These are phyloP conservation scores for Kazachstania psychrophila DNA, from an alignment of 805 yeast species.

Conservation along the genomic window DNA sequence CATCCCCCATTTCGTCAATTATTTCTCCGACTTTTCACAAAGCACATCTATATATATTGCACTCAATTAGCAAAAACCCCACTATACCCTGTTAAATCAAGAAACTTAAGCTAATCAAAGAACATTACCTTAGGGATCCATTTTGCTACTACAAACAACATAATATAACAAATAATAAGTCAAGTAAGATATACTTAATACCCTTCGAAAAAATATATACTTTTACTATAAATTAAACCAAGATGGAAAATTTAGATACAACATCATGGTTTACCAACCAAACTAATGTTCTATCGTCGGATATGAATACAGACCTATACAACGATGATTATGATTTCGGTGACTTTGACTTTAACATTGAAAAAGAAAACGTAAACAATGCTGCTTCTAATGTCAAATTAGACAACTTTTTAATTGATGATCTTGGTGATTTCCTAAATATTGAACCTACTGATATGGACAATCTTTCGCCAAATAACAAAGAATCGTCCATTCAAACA, in stretches of 20 bases:
- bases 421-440: neutral
- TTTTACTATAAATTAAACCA: neutral
- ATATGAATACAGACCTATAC: neutral
- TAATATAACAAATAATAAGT: no score
- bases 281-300: neutral
- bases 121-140: no score
- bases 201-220: neutral
- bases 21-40: no score
- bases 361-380: neutral
- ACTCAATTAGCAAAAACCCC: no score
- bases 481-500: no score
- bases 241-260: neutral
- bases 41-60: no score
- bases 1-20: no score
- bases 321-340: neutral
- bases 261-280: neutral
- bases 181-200: neutral
- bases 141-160: no score
- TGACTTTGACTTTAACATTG: neutral
- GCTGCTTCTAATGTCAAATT: neutral
- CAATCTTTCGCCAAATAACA: neutral
- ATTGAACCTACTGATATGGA: neutral
- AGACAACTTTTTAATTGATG: constrained; percentile 2
- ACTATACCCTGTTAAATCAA: no score
- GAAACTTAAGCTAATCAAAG: no score